phyloP scores from a whole-genome alignment of 2,329 filamentous ascomycete genomes.

The Metarhizium album region DNA sequence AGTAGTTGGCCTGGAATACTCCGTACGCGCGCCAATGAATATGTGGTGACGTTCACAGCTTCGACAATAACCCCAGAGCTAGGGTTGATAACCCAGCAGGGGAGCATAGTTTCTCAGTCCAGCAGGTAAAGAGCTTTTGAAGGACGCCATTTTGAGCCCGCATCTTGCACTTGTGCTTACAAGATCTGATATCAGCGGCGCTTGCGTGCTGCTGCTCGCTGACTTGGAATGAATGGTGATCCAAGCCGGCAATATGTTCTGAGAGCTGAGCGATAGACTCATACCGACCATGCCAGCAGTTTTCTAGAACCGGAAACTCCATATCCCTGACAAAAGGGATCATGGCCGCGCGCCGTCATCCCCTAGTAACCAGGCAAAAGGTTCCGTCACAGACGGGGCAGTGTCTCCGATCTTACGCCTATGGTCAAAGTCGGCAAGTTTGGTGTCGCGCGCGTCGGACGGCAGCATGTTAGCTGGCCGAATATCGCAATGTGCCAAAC shows the following conservation, averaged over 20 bases:
- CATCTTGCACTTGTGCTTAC: conserved; percentile 3
- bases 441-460: conserved; percentile 1
- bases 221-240: conserved; percentile 3
- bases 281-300: conserved; percentile 8
- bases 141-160: conserved; percentile 1
- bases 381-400: conserved; percentile 2
- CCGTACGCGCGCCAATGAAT: not conserved
- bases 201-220: conserved; percentile 1
- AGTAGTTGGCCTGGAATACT: not conserved
- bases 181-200: not conserved
- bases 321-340: conserved; percentile 2
- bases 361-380: conserved; percentile 7
- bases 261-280: conserved; percentile 6
- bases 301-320: conserved; percentile 5
- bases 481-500: conserved; percentile 9
- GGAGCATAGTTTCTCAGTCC: not conserved
- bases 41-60: not conserved
- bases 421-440: conserved; percentile 7
- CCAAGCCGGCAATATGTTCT: not conserved
- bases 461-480: conserved; percentile 6
- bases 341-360: conserved; percentile 3
- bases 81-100: not conserved
- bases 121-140: conserved; percentile 1
- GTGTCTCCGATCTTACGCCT: not conserved
- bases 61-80: not conserved